Conservation (phyloP, 2,329 filamentous ascomycete genomes). For the Verticillium longisporum region DNA sequence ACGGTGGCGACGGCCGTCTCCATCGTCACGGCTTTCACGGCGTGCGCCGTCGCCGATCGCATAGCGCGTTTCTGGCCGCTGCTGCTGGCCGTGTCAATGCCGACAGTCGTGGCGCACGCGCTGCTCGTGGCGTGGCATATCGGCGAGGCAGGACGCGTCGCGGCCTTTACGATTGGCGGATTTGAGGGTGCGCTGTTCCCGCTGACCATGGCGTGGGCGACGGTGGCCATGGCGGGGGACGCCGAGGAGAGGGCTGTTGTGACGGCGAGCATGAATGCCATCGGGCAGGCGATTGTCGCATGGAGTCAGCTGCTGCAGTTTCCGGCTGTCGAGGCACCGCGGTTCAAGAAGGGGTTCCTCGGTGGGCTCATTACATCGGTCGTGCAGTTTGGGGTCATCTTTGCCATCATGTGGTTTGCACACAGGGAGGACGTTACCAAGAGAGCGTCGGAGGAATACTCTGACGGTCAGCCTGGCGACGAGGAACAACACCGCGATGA, state of each 20-base stretch:
- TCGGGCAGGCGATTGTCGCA: conserved; percentile 32
- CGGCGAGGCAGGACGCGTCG: conserved; percentile 26
- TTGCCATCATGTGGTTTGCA: conserved; percentile 7
- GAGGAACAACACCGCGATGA: not conserved
- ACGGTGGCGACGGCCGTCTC: conserved; percentile 30
- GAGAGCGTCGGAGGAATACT: not conserved
- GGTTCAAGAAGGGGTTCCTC: conserved; percentile 21
- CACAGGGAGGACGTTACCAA: conserved; percentile 1
- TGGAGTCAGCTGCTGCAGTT: conserved; percentile 31
- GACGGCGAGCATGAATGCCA: conserved; percentile 34
- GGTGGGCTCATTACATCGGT: conserved; percentile 24
- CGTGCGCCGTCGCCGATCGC: conserved; percentile 24
- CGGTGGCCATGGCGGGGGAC: conserved; percentile 26
- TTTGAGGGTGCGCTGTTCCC: conserved; percentile 26
- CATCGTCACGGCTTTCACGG: conserved; percentile 25
- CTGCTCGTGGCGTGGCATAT: conserved; percentile 28
- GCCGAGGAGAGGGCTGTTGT: conserved; percentile 33
- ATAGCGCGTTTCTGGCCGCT: conserved; percentile 27
- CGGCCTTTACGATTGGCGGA: conserved; percentile 28
- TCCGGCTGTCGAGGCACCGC: conserved; percentile 25
- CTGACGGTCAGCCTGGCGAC: not conserved
- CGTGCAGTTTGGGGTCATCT: conserved; percentile 18
- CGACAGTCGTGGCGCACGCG: conserved; percentile 23
- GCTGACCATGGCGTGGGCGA: conserved; percentile 32
- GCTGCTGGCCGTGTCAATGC: conserved; percentile 20